A percentile compares a stretch with the other conserved stretches of the same genome.
Conservation (phyloP, 345 rosid species). For the Excoecaria agallocha region DNA sequence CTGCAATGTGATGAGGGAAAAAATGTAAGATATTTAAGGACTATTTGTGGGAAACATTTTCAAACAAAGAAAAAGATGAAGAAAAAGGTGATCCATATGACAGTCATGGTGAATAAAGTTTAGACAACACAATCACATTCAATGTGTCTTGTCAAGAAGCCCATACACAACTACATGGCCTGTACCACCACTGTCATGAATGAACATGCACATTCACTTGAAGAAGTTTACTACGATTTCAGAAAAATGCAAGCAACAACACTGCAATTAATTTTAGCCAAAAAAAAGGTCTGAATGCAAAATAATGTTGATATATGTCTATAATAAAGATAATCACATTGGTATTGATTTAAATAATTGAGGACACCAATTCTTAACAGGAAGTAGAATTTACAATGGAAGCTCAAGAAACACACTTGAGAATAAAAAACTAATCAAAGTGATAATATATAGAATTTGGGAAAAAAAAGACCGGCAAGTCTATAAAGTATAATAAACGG, state of each 20-base stretch:
- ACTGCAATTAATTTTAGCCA: neutral
- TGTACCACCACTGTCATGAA: neutral
- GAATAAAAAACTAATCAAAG: neutral
- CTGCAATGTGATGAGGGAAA: conserved; percentile 40
- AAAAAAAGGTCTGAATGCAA: neutral
- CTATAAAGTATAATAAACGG: neutral
- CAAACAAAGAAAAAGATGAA: conserved; percentile 1
- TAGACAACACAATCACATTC: neutral
- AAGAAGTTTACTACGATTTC: neutral
- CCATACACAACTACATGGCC: neutral
- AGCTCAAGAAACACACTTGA: neutral
- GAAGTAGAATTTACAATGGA: neutral
- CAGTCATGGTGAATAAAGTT: neutral
- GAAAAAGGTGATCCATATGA: neutral
- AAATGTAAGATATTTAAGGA: neutral
- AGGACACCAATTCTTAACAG: neutral
- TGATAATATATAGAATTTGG: neutral
- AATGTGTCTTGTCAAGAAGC: neutral
- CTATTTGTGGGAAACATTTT: neutral
- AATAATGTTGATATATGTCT: neutral
- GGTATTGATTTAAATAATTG: neutral
- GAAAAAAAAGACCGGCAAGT: neutral
- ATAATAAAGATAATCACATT: neutral
- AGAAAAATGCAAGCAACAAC: neutral
- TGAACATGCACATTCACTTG: neutral